Evolutionary conservation across 2,329 filamentous ascomycete genomes (phyloP).

Genomic region (Sporothrix protearum): DNA sequence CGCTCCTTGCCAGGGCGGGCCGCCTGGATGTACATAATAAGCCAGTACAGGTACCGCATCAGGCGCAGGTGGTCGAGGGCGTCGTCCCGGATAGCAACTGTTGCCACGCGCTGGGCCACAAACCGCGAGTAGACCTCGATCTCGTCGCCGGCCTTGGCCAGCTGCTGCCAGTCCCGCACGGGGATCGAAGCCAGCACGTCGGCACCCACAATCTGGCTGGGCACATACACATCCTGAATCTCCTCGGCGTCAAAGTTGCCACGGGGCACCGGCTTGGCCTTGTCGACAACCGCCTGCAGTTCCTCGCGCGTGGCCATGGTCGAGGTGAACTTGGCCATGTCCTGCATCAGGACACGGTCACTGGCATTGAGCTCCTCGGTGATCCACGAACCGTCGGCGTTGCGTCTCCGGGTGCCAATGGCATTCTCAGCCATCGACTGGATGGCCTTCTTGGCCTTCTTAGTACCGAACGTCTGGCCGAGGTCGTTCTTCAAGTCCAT

Average conservation of each 20-base stretch:
- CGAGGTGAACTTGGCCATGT: constrained; percentile 58
- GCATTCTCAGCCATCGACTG: constrained; percentile 66
- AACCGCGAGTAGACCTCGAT: constrained; percentile 59
- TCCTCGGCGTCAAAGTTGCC: constrained; percentile 64
- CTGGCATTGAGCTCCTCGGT: constrained; percentile 37
- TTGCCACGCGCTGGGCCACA: constrained; percentile 60
- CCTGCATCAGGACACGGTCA: constrained; percentile 58
- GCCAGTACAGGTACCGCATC: constrained; percentile 57
- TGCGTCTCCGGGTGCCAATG: constrained; percentile 46
- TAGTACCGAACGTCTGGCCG: constrained; percentile 76
- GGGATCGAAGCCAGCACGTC: constrained; percentile 65
- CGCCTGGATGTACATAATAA: constrained; percentile 52
- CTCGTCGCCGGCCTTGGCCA: constrained; percentile 55
- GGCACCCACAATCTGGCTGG: constrained; percentile 61
- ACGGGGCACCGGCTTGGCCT: constrained; percentile 67
- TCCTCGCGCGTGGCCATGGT: constrained; percentile 46
- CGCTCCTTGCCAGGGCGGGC: constrained; percentile 47
- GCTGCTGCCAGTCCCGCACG: constrained; percentile 71
- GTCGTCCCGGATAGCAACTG: constrained; percentile 52
- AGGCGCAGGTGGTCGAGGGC: constrained; percentile 54
- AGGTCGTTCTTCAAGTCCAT: constrained; percentile 64
- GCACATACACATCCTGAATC: constrained; percentile 69
- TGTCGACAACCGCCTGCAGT: constrained; percentile 53
- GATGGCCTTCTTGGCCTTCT: constrained; percentile 78
- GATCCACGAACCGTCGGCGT: constrained; percentile 44